Evolutionary conservation across 1,284 basidiomycete species (phyloP).

Genomic region (Chalciporus sp.): DNA sequence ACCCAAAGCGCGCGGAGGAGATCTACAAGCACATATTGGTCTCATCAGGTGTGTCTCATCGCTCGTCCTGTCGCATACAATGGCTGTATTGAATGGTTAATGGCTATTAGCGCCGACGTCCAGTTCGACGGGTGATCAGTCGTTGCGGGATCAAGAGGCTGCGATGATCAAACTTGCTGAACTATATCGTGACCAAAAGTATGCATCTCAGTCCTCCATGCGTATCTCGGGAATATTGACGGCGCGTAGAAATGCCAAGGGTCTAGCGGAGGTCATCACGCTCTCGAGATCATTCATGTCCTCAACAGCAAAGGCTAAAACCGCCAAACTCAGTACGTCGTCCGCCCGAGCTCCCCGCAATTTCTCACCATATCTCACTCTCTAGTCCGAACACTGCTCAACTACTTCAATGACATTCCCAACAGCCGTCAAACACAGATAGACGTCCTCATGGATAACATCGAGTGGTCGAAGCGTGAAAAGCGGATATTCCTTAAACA

Average conservation of each 20-base stretch:
- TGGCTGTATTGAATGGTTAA: constrained; percentile 3
- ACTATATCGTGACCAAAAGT: constrained; percentile 88
- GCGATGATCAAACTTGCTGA: constrained; percentile 88
- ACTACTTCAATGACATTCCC: constrained; percentile 83
- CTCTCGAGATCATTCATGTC: constrained; percentile 91
- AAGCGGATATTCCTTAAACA: constrained; percentile 97
- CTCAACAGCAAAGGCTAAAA: constrained; percentile 96
- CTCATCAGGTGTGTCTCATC: constrained; percentile 35
- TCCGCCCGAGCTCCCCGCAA: background rate
- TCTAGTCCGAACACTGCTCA: constrained; percentile 88
- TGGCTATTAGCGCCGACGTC: constrained; percentile 27
- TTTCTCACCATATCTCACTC: constrained; percentile 3
- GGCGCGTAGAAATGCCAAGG: constrained; percentile 72
- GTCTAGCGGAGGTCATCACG: constrained; percentile 86
- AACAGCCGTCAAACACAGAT: constrained; percentile 83
- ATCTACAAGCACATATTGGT: constrained; percentile 72
- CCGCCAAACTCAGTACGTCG: constrained; percentile 88
- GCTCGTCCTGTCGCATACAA: constrained; percentile 1
- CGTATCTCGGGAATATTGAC: background rate
- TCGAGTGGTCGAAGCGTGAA: constrained; percentile 90
- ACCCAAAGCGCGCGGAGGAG: constrained; percentile 58
- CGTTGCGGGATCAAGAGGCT: constrained; percentile 80
- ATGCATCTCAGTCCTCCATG: background rate
- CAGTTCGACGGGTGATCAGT: constrained; percentile 41
- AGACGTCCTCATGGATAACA: constrained; percentile 85